Base-by-base conservation (phyloP, 2,329 filamentous ascomycete species). In the Colletotrichum australisinense region DNA sequence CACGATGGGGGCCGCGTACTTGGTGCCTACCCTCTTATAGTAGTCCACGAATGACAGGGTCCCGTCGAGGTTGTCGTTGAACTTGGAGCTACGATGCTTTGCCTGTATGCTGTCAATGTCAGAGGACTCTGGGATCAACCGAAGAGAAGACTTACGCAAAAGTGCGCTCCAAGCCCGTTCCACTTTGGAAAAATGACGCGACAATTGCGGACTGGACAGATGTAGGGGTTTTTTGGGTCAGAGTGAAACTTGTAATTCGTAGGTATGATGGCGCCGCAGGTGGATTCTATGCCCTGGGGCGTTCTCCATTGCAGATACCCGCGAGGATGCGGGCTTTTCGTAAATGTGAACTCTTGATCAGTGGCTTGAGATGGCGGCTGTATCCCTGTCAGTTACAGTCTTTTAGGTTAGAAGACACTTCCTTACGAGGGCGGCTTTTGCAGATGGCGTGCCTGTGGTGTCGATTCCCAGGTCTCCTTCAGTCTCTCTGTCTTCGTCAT, bases 51-150 rank as follows among this genome's bases (percentile, higher is more conserved):
- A 72, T 19, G 81, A 78, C 11, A 86, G 63, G 0, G 84, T 86
- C 3, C 84, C 84, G 11, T 86, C 84, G 3, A 76, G 76, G 32
- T 86, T 86, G 65, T 86, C 84, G 32, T 86, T 84, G 58, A 84
- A 78, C 9, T 72, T 62, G 1, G 22, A 55, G n/a, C 63, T 69
- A 42, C 69, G 69, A 66, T 81, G 67, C 46, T 67, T 42, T 55
- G n/a, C 19, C 77, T 78, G 52, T 62, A 49, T 11, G 9, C 6
- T 22, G 28, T 76, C 19, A 75, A 72, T 28, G 12, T 63, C 16
- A 30, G 4, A 19, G 16, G 8, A 2, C 7, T 26, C 19, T 42
- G 4, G 4, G 26, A 22, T n/a, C 49, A 53, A n/a, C 14, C 5
- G 57, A 59, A 35, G n/a, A 42, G 9, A 60, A 30, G n/a, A 71